Conservation (phyloP, 805 yeast species). For the Debaryomyces tyrocola region DNA sequence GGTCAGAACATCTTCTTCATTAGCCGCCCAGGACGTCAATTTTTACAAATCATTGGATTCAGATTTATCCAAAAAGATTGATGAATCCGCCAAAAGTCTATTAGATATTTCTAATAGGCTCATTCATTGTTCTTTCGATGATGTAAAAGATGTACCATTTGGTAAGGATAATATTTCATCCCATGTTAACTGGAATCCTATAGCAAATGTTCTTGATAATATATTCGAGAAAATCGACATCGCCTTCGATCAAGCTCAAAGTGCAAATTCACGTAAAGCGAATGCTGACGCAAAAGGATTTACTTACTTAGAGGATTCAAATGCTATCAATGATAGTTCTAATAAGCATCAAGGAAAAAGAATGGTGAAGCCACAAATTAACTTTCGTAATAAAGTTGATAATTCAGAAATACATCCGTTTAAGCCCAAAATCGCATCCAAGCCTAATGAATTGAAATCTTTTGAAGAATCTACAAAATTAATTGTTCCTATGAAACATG, state of each 20-base stretch:
- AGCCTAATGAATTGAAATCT: slow-evolving; percentile 68
- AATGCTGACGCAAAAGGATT: slow-evolving; percentile 15
- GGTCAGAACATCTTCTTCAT: slow-evolving; percentile 64
- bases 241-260: slow-evolving; percentile 50
- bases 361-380: slow-evolving; percentile 66
- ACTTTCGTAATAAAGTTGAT: slow-evolving; percentile 60
- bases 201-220: slow-evolving; percentile 64
- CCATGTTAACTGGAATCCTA: slow-evolving; percentile 56
- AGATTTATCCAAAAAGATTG: slow-evolving; percentile 38
- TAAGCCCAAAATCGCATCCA: slow-evolving; percentile 65
- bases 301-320: slow-evolving; percentile 53
- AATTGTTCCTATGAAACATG: slow-evolving; percentile 28
- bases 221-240: slow-evolving; percentile 77
- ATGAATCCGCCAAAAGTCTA: slow-evolving; percentile 41
- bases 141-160: slow-evolving; percentile 25
- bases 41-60: slow-evolving; percentile 68
- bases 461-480: slow-evolving; percentile 49
- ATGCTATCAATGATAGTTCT: slow-evolving; percentile 6
- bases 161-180: slow-evolving; percentile 45
- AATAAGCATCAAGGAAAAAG: slow-evolving; percentile 20
- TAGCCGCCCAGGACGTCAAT: slow-evolving; percentile 78
- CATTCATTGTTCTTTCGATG: slow-evolving; percentile 25
- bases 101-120: slow-evolving; percentile 26
- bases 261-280: slow-evolving; percentile 15
- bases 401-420: slow-evolving; percentile 73